Conservation (phyloP, 2,329 filamentous ascomycete genomes). For the Clathrospora elynae region DNA sequence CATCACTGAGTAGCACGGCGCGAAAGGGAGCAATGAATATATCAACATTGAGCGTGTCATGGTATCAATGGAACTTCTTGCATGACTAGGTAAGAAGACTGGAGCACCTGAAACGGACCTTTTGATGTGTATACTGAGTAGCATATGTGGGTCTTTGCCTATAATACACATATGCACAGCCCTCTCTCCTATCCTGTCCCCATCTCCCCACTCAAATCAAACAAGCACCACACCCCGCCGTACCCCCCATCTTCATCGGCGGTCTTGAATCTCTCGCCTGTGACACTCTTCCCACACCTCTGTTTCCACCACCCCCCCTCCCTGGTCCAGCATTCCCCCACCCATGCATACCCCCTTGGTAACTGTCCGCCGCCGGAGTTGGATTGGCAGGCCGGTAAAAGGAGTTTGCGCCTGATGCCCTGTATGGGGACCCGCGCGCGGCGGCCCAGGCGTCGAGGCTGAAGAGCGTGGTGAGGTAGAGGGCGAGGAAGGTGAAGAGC, state of each 20-base stretch:
- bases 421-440: constrained; percentile 41
- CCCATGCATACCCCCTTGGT: constrained; percentile 42
- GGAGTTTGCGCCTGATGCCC: constrained; percentile 27
- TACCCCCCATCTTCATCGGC: constrained; percentile 34
- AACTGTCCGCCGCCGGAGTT: constrained; percentile 29
- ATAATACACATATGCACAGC: background rate
- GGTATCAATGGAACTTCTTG: background rate
- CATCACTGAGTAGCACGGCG: constrained; percentile 34
- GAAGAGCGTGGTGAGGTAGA: constrained; percentile 50
- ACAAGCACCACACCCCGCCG: constrained; percentile 40
- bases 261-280: constrained; percentile 33
- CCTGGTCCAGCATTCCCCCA: constrained; percentile 29
- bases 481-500: constrained; percentile 43
- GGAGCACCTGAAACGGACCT: too few relatives aligned
- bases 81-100: too few relatives aligned
- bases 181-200: background rate
- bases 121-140: too few relatives aligned
- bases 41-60: background rate
- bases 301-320: constrained; percentile 12
- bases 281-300: constrained; percentile 29
- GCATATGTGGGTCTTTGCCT: too few relatives aligned
- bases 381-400: constrained; percentile 32
- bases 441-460: constrained; percentile 45
- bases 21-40: constrained; percentile 30
- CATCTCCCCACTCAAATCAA: constrained; percentile 18